Percentiles rank a stretch among this genome's conserved stretches.
phyloP scores from a whole-genome alignment of 2,329 filamentous ascomycete species.

The Botrytis fabae region DNA sequence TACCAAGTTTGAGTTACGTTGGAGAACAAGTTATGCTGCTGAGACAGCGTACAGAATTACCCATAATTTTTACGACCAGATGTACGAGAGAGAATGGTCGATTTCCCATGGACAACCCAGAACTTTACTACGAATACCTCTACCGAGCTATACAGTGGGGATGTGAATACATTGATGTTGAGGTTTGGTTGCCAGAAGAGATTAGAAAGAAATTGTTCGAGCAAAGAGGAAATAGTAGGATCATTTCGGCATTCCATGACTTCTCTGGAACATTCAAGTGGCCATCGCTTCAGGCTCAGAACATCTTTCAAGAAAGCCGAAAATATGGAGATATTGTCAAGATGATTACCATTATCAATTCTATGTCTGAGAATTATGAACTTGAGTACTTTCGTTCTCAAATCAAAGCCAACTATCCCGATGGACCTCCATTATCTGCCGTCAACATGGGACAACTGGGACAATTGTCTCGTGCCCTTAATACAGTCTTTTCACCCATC shows the following conservation, averaged over 20 bases:
- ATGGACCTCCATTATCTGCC: constrained; percentile 73
- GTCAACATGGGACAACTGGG: constrained; percentile 88
- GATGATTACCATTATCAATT: constrained; percentile 83
- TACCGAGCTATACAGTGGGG: constrained; percentile 85
- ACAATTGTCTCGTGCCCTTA: constrained; percentile 79
- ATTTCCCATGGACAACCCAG: constrained; percentile 79
- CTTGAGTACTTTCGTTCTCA: constrained; percentile 84
- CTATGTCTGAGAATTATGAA: constrained; percentile 85
- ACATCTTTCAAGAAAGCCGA: constrained; percentile 69
- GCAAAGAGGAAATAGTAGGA: constrained; percentile 73
- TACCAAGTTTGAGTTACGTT: constrained; percentile 81
- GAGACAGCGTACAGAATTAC: constrained; percentile 79
- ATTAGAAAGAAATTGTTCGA: constrained; percentile 69
- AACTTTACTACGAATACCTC: constrained; percentile 76
- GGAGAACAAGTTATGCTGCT: constrained; percentile 84
- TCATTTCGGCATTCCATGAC: constrained; percentile 91
- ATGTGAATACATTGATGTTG: constrained; percentile 86
- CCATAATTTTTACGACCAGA: constrained; percentile 86
- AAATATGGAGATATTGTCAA: constrained; percentile 84
- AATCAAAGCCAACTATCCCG: constrained; percentile 67
- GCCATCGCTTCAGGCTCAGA: constrained; percentile 71
- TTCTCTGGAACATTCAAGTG: constrained; percentile 83
- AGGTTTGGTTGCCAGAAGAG: constrained; percentile 79
- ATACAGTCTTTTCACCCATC: constrained; percentile 84
- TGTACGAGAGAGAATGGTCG: constrained; percentile 80